Evolutionary conservation across 768 basidiomycete species (phyloP), one percentile per base, ranked within the genome.

Genomic region (Serendipita sp.): DNA sequence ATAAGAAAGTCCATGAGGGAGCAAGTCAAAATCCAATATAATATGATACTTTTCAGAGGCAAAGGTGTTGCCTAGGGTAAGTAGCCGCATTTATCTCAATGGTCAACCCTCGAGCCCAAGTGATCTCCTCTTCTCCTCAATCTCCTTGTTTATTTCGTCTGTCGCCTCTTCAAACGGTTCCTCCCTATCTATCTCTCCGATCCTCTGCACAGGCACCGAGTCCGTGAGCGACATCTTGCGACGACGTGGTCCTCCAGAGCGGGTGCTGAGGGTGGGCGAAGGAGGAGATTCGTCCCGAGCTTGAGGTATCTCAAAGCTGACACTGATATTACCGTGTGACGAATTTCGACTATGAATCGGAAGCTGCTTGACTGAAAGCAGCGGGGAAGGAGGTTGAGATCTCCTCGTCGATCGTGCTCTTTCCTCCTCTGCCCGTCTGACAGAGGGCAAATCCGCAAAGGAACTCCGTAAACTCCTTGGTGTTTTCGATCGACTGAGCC

Each of bases 111-210:
- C 28, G 13, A 64, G 18, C 47, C 45, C 65, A 38, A 10, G 32
- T 35, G 32, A 64, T 47, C 18, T 5, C 16, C 65, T 62, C 16
- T 60, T 30, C 34, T 53, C 32, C 38, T 38, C 63, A 47, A 60
- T 81, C 73, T 89, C 88, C 47, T 79, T 73, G 72, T 92, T 91
- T 64, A 91, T 73, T 64, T 80, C 80, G 35, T 78, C 76, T 3
- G 89, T 92, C 34, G 80, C 86, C 30, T 83, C 77, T 60, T 76
- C 74, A 72, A 91, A 90, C 11, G 74, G 73, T 69, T 86, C 84
- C 64, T 74, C 70, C 60, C 73, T 79, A 70, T 85, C 81, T 66
- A 87, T 74, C 45, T 75, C 77, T 3, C 83, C 83, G 69, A 90
- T 81, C 30, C 84, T 78, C 65, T 77, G 76, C 3, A 91, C 86